Conservation (phyloP, 768 basidiomycete species). For the Mrakia gelida region DNA sequence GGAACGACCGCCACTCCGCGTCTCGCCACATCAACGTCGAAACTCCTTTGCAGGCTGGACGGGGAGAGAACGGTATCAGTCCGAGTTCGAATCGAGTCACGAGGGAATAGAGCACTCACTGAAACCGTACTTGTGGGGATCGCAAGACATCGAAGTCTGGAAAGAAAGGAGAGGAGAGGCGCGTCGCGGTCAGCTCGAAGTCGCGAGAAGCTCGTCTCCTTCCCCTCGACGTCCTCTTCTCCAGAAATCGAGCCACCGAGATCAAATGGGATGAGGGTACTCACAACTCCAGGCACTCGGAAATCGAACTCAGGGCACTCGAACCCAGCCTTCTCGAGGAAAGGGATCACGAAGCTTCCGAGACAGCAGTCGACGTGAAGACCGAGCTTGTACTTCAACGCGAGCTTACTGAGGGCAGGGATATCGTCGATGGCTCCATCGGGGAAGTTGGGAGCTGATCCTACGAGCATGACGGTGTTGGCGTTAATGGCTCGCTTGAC, state of each 20-base stretch:
- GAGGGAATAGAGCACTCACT: slow-evolving; percentile 48
- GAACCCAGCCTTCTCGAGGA: slow-evolving; percentile 59
- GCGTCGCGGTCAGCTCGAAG: background rate
- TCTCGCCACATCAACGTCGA: slow-evolving; percentile 94
- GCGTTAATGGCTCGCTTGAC: slow-evolving; percentile 61
- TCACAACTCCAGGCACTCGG: slow-evolving; percentile 81
- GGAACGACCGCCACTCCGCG: slow-evolving; percentile 12
- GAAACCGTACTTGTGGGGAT: slow-evolving; percentile 69
- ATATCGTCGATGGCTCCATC: slow-evolving; percentile 82
- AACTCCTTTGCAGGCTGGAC: slow-evolving; percentile 68
- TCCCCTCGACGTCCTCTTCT: background rate
- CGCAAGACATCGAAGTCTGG: slow-evolving; percentile 47
- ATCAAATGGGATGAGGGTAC: slow-evolving; percentile 59
- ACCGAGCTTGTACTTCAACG: slow-evolving; percentile 56
- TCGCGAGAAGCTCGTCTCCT: background rate
- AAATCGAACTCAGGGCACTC: slow-evolving; percentile 70
- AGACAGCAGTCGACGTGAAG: slow-evolving; percentile 79
- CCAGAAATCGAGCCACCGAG: background rate
- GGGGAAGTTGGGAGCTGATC: slow-evolving; percentile 46
- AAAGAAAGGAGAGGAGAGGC: background rate
- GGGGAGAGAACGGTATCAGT: background rate
- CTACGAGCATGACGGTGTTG: slow-evolving; percentile 33
- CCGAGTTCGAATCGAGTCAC: slow-evolving; percentile 78
- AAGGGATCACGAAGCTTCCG: slow-evolving; percentile 90
- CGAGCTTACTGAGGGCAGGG: slow-evolving; percentile 66